phyloP scores from a whole-genome alignment of 208 protist species.

The Leishmania tarentolae region DNA sequence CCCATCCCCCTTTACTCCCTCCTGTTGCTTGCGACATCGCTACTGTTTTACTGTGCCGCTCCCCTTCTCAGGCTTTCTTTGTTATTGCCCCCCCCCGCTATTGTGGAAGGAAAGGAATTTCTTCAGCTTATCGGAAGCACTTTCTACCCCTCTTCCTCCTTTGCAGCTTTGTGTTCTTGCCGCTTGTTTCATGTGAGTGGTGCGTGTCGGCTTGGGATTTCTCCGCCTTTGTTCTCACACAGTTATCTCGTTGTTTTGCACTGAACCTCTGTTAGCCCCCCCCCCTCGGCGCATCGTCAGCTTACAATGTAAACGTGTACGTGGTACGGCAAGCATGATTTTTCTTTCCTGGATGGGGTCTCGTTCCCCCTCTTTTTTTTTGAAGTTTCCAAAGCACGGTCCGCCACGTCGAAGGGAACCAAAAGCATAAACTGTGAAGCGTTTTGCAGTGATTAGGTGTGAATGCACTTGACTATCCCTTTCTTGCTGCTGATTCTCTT shows the following conservation, averaged over 20 bases:
- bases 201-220: neutral
- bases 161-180: neutral
- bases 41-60: neutral
- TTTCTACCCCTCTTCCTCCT: neutral
- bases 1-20: too few species aligned
- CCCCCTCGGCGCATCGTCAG: too few species aligned
- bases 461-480: neutral
- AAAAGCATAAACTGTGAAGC: neutral
- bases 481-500: neutral
- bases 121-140: neutral
- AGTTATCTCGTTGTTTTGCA: neutral
- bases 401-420: too few species aligned
- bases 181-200: neutral
- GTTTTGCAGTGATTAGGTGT: neutral
- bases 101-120: neutral
- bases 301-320: too few species aligned
- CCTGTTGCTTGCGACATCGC: neutral
- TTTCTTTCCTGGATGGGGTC: neutral
- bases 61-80: neutral
- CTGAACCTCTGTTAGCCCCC: neutral
- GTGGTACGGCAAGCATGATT: neutral
- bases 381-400: too few species aligned
- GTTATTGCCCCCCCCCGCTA: too few species aligned
- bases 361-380: too few species aligned
- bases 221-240: neutral